Conservation (phyloP, 164 flowering plant genomes). For the Nelumbo lutea region DNA sequence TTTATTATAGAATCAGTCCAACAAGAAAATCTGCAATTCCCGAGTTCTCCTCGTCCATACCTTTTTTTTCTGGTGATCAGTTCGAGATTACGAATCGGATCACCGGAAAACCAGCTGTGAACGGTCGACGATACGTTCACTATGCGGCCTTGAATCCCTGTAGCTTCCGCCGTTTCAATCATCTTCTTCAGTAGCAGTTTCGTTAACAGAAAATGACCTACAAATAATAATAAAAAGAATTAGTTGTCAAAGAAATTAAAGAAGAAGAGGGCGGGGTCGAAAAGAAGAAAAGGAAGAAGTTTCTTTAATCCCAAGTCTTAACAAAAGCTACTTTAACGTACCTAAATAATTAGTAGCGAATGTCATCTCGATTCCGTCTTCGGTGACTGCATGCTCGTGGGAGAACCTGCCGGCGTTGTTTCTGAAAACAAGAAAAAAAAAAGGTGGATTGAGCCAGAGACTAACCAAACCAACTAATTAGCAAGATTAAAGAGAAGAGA, state of each 20-base stretch:
- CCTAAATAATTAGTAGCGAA: conserved; percentile 95
- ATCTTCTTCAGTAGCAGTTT: conserved; percentile 66
- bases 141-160: conserved; percentile 80
- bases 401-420: conserved; percentile 95
- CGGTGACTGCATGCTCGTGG: conserved; percentile 61
- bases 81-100: conserved; percentile 53
- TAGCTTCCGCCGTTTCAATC: conserved; percentile 58
- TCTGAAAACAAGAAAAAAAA: conserved; percentile 26
- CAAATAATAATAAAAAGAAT: background rate
- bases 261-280: background rate
- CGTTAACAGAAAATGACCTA: conserved; percentile 90
- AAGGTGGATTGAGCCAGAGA: background rate
- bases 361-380: conserved; percentile 95
- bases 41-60: conserved; percentile 22
- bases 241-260: background rate
- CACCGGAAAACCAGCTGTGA: conserved; percentile 84
- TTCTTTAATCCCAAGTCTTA: background rate
- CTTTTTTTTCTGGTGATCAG: conserved; percentile 48
- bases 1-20: background rate
- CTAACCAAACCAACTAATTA: background rate
- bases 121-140: conserved; percentile 88
- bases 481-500: background rate
- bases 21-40: background rate
- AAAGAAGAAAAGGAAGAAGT: background rate
- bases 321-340: conserved; percentile 11